Conservation (phyloP, 1,284 basidiomycete genomes). For the Ceratobasidium sp. region DNA sequence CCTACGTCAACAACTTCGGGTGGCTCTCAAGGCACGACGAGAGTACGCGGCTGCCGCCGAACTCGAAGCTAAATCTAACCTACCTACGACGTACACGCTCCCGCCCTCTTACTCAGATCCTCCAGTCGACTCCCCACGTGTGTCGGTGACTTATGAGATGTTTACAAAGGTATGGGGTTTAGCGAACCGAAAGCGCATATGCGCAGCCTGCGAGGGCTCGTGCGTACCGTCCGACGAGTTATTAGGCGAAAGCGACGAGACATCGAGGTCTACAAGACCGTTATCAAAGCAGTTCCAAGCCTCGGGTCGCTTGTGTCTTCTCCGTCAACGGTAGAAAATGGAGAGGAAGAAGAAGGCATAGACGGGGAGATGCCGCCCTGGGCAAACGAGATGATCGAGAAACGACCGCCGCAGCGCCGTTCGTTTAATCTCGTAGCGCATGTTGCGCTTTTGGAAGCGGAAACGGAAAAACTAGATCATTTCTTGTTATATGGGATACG, state of each 20-base stretch:
- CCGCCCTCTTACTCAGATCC: conserved; percentile 44
- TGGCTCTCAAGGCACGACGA: conserved; percentile 19
- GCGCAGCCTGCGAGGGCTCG: conserved; percentile 64
- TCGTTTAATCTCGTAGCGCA: not conserved
- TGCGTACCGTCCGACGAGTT: conserved; percentile 54
- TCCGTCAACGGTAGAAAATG: not conserved
- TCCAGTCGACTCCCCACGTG: conserved; percentile 55
- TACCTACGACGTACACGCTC: conserved; percentile 41
- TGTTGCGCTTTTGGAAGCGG: not conserved
- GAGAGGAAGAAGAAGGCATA: not conserved
- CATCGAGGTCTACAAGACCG: conserved; percentile 53
- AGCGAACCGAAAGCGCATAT: conserved; percentile 65
- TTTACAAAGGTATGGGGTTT: conserved; percentile 63
- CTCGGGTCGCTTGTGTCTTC: not conserved
- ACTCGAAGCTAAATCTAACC: conserved; percentile 15
- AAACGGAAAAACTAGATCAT: conserved; percentile 13
- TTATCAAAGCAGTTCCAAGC: not conserved
- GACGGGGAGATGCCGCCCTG: conserved; percentile 13
- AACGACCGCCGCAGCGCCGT: conserved; percentile 7
- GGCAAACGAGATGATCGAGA: conserved; percentile 23
- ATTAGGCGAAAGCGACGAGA: conserved; percentile 58
- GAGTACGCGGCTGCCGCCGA: not conserved
- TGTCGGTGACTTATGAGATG: conserved; percentile 62
- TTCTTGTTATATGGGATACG: conserved; percentile 20
- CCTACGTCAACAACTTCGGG: conserved; percentile 44